These are phyloP conservation scores for Fusarium sp. DNA, from an alignment of 2,329 filamentous ascomycete species.

Conservation along the genomic window DNA sequence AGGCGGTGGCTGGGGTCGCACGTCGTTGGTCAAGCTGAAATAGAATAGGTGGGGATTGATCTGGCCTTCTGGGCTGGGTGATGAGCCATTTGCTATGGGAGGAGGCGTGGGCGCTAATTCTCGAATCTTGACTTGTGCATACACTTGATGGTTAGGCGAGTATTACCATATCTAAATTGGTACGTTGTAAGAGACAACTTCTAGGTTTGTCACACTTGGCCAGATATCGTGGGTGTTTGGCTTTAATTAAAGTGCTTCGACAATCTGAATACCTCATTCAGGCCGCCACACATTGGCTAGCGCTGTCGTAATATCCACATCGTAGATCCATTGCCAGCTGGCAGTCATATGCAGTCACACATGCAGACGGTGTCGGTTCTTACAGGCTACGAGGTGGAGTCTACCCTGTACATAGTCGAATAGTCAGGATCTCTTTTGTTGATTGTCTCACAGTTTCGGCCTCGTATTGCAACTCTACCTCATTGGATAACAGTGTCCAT, in stretches of 20 bases:
- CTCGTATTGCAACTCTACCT: background rate
- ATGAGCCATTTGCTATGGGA: constrained; percentile 1
- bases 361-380: constrained; percentile 25
- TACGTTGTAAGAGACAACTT: constrained; percentile 24
- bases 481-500: background rate
- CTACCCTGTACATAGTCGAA: constrained; percentile 28
- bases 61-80: constrained; percentile 20
- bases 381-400: background rate
- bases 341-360: constrained; percentile 42
- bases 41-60: constrained; percentile 28
- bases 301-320: constrained; percentile 34
- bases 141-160: background rate
- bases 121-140: constrained; percentile 1
- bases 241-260: constrained; percentile 17
- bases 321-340: constrained; percentile 38
- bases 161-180: background rate
- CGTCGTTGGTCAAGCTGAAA: constrained; percentile 35
- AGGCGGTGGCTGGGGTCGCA: constrained; percentile 43
- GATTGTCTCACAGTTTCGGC: background rate
- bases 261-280: constrained; percentile 33
- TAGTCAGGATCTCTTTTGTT: background rate
- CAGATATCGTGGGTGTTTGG: constrained; percentile 14
- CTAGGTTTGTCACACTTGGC: constrained; percentile 9
- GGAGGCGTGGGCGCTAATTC: constrained; percentile 7
- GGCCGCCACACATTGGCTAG: constrained; percentile 41